Base-by-base conservation (phyloP, 306 rosid species). In the Vigna reflexopilosa region DNA sequence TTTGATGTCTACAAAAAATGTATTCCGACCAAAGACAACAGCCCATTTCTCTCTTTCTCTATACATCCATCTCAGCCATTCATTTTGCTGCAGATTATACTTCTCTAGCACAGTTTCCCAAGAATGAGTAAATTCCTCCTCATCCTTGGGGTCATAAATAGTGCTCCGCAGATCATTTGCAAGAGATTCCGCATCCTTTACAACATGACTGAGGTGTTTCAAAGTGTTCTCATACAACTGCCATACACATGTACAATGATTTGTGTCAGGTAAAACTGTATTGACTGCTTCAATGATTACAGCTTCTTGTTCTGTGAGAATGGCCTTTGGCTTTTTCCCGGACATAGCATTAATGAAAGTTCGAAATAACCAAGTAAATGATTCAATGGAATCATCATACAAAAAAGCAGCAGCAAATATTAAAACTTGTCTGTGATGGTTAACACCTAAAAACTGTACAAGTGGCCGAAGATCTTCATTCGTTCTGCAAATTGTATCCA, bases 41-140 rank as follows among this genome's bases (percentile, higher is more conserved):
- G 88, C 89, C 90, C 93, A 91, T 75, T 86, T 87, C 79, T 89
- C 89, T 68, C 82, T 87, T 67, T 87, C 88, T 75, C 90, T 89
- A 72, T 85, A 85, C 87, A 88, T 87, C 92, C 95, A 90, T 83
- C 84, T 85, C 77, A 90, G 70, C 95, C 95, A 88, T 67, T 90
- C 92, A 73, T 85, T 88, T 80, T 82, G 81, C 79, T 77, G 87
- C 28, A 88, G 91, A 85, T 62, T 80, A 78, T 87, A 78, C 55
- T 79, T 88, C 54, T 81, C 85, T 83, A 90, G 61, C 87, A 90
- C 81, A 65, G 81, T 76, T 73, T 76, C 83, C 94, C 94, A 90
- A 28, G 87, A 85, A 81, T 32, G 63, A 71, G 80, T 5, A 69
- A 90, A 90, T 47, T 75, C 83, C 51, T 83, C 89, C 74, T 88